These are phyloP conservation scores for Ophiocordyceps unilateralis DNA, from an alignment of 2,329 filamentous ascomycete genomes.

Conservation along the genomic window DNA sequence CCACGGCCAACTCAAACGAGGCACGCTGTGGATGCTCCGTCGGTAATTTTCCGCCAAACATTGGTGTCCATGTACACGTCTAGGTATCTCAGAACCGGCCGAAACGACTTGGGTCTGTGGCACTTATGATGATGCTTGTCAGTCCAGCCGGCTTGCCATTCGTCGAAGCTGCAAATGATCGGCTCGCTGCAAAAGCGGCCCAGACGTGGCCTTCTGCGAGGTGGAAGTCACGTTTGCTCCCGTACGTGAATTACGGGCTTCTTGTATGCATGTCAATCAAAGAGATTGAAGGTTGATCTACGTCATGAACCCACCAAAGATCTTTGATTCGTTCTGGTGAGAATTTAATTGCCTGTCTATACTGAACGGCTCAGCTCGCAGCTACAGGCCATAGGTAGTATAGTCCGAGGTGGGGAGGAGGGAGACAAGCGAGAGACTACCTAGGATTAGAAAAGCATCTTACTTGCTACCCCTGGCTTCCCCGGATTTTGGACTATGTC, in stretches of 20 bases:
- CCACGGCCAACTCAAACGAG: too few relatives aligned
- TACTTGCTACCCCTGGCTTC: conserved; percentile 13
- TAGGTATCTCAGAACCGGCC: neutral
- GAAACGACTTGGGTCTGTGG: neutral
- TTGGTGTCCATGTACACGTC: too few relatives aligned
- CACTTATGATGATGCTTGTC: neutral
- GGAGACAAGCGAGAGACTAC: neutral
- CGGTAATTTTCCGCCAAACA: neutral
- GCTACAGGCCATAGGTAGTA: too few relatives aligned
- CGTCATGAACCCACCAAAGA: too few relatives aligned
- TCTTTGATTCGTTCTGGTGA: too few relatives aligned
- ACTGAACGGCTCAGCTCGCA: too few relatives aligned
- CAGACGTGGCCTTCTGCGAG: neutral
- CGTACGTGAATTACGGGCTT: too few relatives aligned
- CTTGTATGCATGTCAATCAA: neutral
- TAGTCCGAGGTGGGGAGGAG: too few relatives aligned
- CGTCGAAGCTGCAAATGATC: neutral
- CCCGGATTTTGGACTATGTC: conserved; percentile 12
- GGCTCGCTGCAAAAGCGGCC: neutral
- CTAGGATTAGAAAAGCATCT: neutral
- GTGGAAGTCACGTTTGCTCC: too few relatives aligned
- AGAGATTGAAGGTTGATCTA: too few relatives aligned
- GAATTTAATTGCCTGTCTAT: too few relatives aligned
- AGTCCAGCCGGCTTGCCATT: neutral
- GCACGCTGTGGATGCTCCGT: too few relatives aligned